Evolutionary conservation across 192 early-diverging fungal species (phyloP).

Genomic region (Coemansia sp.): DNA sequence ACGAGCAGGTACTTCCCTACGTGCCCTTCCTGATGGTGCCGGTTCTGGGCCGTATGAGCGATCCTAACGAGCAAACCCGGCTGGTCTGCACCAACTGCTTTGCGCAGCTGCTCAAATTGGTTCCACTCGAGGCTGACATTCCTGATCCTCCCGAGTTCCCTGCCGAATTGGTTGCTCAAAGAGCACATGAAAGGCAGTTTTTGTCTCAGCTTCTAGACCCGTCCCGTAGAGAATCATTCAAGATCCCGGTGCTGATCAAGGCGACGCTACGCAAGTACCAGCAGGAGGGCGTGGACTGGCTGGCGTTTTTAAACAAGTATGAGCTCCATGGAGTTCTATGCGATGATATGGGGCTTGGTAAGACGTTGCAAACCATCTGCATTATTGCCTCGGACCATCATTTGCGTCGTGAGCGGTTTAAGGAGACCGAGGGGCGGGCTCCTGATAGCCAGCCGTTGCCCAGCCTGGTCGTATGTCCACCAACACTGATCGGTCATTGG

Average conservation of each 20-base stretch:
- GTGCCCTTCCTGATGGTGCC: slow-evolving; percentile 98
- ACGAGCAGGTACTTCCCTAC: slow-evolving; percentile 85
- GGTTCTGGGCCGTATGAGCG: slow-evolving; percentile 94
- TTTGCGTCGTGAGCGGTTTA: slow-evolving; percentile 60
- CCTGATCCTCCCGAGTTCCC: slow-evolving; percentile 90
- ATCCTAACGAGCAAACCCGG: slow-evolving; percentile 85
- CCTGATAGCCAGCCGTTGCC: slow-evolving; percentile 72
- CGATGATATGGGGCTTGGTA: slow-evolving; percentile 99
- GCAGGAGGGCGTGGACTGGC: slow-evolving; percentile 98
- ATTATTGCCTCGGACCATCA: slow-evolving; percentile 89
- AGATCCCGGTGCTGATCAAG: slow-evolving; percentile 85
- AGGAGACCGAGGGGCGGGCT: slow-evolving; percentile 49
- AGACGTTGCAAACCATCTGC: slow-evolving; percentile 95
- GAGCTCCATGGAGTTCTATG: slow-evolving; percentile 96
- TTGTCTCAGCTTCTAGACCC: slow-evolving; percentile 90
- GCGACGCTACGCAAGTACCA: slow-evolving; percentile 95
- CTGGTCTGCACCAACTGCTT: slow-evolving; percentile 91
- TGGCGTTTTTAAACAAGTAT: slow-evolving; percentile 95
- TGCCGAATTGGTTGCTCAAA: slow-evolving; percentile 69
- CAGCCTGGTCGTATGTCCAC: slow-evolving; percentile 92
- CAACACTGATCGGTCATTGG: slow-evolving; percentile 96
- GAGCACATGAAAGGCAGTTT: slow-evolving; percentile 89
- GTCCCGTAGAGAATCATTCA: slow-evolving; percentile 80
- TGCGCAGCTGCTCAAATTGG: slow-evolving; percentile 91
- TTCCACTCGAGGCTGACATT: slow-evolving; percentile 93